Evolutionary conservation across 257 asterid species (phyloP).

Genomic region (Solanum ahanhuiri): DNA sequence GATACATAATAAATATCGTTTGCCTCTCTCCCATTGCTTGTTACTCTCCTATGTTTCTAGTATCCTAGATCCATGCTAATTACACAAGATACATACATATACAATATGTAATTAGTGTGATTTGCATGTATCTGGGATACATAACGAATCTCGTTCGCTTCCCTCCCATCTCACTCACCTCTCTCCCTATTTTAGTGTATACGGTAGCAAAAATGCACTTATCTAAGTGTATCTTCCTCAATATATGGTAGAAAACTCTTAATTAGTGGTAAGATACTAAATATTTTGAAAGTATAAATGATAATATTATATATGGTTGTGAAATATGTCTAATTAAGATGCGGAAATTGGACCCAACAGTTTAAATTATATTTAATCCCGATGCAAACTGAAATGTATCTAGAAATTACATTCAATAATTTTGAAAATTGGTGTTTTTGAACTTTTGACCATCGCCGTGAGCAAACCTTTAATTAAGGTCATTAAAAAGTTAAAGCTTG

Average conservation of each 20-base stretch:
- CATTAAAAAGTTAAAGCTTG: background rate
- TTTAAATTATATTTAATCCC: no score
- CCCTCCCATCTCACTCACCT: no score
- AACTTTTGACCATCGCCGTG: background rate
- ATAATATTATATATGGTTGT: no score
- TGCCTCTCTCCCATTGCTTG: no score
- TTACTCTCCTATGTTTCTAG: no score
- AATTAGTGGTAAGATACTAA: background rate
- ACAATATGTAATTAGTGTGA: background rate
- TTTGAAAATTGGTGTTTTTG: no score
- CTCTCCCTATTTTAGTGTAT: background rate
- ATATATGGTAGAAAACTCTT: no score
- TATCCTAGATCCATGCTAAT: background rate
- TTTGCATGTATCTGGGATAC: background rate
- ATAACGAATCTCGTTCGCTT: background rate
- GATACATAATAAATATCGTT: no score
- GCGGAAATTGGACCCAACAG: no score
- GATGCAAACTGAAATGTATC: background rate
- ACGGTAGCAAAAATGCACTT: accelerated
- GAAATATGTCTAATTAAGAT: no score
- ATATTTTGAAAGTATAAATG: no score
- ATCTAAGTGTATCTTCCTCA: background rate
- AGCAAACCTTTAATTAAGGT: background rate
- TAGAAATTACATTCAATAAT: background rate
- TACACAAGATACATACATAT: background rate